Base-by-base conservation (phyloP, 2,329 filamentous ascomycete genomes). In the Phialocephala sp. region DNA sequence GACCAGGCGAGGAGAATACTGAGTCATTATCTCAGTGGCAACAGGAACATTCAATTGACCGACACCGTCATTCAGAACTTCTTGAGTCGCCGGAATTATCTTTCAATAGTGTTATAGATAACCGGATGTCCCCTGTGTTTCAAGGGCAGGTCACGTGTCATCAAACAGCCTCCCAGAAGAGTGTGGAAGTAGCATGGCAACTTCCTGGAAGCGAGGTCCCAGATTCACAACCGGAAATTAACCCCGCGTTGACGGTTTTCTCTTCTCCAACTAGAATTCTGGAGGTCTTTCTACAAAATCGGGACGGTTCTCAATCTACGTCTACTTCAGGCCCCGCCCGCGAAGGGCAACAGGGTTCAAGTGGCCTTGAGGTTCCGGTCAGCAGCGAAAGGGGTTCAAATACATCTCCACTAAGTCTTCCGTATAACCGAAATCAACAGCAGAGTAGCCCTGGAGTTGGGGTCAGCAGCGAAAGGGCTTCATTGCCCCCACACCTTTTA, bases 221-320 rank as follows among this genome's bases (percentile, higher is more conserved):
- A 11, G 86, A 89, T 71, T 89, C 86, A 0, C 82, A 86, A 68
- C 82, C 80, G 0, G 74, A 78, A 8, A 77, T 79, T 61, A 68
- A 76, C 72, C 59, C 75, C 14, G 66, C 70, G 0, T 66, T 79
- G 0, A 57, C 72, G 1, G 72, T 72, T 15, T 78, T 79, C 27
- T 79, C 77, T 20, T 84, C 86, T 0, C 85, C 86, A 0, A 83
- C 82, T 1, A 79, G 82, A 45, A 75, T 85, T 0, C 70, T 87
- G 12, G 80, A 85, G 65, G 79, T 81, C 27, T 85, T 83, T 65
- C 76, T 85, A 3, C 80, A 81, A 59, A 69, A 70, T 9, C 75
- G 74, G 27, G 75, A 54, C 15, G 32, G 14, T 15, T 35, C 24
- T 35, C 50, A 76, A 43, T 76, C 68, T 18, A 76, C 24, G 0